These are phyloP conservation scores for Pseudovirgaria hyperparasitica DNA, from an alignment of 2,329 filamentous ascomycete genomes.

Conservation along the genomic window DNA sequence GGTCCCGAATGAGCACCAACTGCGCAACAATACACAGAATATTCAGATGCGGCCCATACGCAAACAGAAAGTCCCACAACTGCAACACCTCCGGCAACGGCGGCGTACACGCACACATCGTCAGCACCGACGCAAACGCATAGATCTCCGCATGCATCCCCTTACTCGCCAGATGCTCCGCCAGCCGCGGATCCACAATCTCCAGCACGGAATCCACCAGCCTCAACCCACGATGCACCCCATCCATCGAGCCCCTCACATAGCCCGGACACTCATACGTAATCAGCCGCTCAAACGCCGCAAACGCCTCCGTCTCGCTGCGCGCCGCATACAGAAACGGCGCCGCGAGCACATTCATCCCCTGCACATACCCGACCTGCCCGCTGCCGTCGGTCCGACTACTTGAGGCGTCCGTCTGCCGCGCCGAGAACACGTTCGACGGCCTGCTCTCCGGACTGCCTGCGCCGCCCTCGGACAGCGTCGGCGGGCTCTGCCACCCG, in stretches of 20 bases:
- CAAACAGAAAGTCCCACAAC: slow-evolving; percentile 95
- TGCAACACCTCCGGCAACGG: slow-evolving; percentile 84
- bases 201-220: slow-evolving; percentile 86
- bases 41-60: slow-evolving; percentile 89
- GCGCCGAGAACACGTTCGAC: slow-evolving; percentile 14
- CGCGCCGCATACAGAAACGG: slow-evolving; percentile 91
- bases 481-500: slow-evolving; percentile 37
- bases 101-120: slow-evolving; percentile 88
- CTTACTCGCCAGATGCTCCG: slow-evolving; percentile 70
- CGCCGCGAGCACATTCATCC: slow-evolving; percentile 95
- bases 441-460: slow-evolving; percentile 34
- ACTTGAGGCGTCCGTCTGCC: slow-evolving; percentile 17
- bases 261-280: slow-evolving; percentile 85
- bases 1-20: slow-evolving; percentile 73
- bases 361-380: slow-evolving; percentile 88
- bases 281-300: slow-evolving; percentile 77
- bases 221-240: slow-evolving; percentile 81
- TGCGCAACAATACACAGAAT: slow-evolving; percentile 95
- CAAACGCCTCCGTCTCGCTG: slow-evolving; percentile 89
- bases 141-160: slow-evolving; percentile 89
- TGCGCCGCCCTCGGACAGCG: slow-evolving; percentile 33
- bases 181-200: slow-evolving; percentile 82
- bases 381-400: slow-evolving; percentile 37
- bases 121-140: slow-evolving; percentile 89
- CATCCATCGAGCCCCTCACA: slow-evolving; percentile 91